Percentiles rank a stretch among this genome's conserved stretches.
Evolutionary conservation across 2,329 filamentous ascomycete species (phyloP).

Genomic region (Parastagonospora nodorum): DNA sequence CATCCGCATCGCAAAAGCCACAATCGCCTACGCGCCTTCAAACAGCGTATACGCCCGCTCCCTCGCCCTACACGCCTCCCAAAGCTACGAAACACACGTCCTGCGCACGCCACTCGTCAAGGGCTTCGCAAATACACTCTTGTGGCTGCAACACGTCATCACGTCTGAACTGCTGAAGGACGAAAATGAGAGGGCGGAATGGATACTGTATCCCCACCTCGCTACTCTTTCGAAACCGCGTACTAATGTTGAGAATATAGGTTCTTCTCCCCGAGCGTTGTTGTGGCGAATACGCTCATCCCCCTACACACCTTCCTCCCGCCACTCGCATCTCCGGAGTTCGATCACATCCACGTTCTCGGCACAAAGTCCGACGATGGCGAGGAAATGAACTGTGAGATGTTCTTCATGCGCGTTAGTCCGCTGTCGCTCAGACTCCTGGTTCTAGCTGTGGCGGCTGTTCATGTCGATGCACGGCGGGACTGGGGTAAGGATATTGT

Average conservation of each 20-base stretch:
- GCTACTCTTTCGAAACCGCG: too few relatives aligned
- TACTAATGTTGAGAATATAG: too few relatives aligned
- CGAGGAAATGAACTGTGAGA: slow-evolving; percentile 26
- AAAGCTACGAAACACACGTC: slow-evolving; percentile 45
- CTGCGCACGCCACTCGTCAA: slow-evolving; percentile 38
- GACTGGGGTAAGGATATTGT: neutral
- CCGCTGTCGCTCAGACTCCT: slow-evolving; percentile 16
- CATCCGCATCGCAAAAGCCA: slow-evolving; percentile 12
- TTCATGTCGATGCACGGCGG: slow-evolving; percentile 31
- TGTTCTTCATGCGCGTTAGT: slow-evolving; percentile 29
- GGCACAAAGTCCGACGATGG: slow-evolving; percentile 22
- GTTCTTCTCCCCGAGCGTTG: slow-evolving; percentile 9
- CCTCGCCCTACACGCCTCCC: slow-evolving; percentile 41
- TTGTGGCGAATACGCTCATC: slow-evolving; percentile 37
- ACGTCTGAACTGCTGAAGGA: slow-evolving; percentile 33
- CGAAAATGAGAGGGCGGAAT: slow-evolving; percentile 24
- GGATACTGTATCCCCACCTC: too few relatives aligned
- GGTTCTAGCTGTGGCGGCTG: slow-evolving; percentile 25
- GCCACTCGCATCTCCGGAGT: slow-evolving; percentile 8
- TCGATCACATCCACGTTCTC: slow-evolving; percentile 24
- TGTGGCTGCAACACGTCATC: slow-evolving; percentile 31
- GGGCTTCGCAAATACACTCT: slow-evolving; percentile 45
- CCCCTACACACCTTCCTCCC: slow-evolving; percentile 41
- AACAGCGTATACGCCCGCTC: neutral
- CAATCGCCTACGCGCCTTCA: slow-evolving; percentile 11